phyloP scores from a whole-genome alignment of 225 moss, liverwort and hornwort genomes.

The Polytrichum formosum region DNA sequence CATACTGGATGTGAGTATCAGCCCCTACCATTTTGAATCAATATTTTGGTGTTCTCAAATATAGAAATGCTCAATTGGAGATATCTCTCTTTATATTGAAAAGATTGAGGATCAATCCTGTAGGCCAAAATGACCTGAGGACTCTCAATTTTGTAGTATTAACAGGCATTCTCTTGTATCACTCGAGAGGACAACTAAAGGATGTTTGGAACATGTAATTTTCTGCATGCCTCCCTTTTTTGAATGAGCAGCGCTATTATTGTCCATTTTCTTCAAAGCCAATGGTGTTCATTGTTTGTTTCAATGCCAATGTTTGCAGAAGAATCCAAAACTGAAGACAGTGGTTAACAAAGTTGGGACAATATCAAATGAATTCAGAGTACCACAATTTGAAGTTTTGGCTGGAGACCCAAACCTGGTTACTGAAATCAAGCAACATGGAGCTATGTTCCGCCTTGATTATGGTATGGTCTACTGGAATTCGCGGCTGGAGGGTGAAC shows the following conservation, averaged over 20 bases:
- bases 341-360: conserved; percentile 97
- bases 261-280: no score
- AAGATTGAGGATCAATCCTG: no score
- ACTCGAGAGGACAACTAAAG: no score
- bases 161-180: no score
- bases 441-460: conserved; percentile 77
- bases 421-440: conserved; percentile 86
- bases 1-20: conserved; percentile 84
- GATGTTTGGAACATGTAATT: no score
- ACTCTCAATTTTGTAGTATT: no score
- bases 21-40: conserved; percentile 1
- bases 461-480: conserved; percentile 96
- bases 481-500: conserved; percentile 91
- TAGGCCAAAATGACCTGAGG: no score
- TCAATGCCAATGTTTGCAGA: conserved; percentile 44
- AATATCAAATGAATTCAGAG: conserved; percentile 91
- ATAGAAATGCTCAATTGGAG: no score
- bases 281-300: not conserved
- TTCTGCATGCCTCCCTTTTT: no score
- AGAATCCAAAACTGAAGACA: conserved; percentile 86
- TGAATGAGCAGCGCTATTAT: no score
- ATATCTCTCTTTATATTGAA: no score
- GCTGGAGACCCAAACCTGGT: conserved; percentile 79
- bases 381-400: conserved; percentile 90
- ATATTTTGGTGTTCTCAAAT: not conserved